Conservation (phyloP, 768 basidiomycete genomes). For the Pisolithus tinctorius region DNA sequence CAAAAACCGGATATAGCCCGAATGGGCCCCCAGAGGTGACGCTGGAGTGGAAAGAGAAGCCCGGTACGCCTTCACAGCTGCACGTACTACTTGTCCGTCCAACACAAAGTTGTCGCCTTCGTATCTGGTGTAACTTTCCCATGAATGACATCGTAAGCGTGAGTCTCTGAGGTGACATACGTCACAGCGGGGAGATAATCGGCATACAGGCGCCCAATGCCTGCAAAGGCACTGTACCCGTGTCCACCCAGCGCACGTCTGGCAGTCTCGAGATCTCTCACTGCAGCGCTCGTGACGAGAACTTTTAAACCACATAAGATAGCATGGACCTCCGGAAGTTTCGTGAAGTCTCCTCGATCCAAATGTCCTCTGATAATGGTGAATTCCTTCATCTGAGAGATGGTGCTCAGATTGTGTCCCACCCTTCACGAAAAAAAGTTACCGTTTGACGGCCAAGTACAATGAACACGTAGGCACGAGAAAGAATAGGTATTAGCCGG, state of each 20-base stretch:
- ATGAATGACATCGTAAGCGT: neutral
- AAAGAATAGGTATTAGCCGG: conserved; percentile 64
- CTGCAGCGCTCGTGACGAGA: conserved; percentile 43
- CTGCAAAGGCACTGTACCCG: conserved; percentile 64
- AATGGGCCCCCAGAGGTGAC: conserved; percentile 10
- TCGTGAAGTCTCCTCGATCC: conserved; percentile 48
- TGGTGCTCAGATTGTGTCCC: neutral
- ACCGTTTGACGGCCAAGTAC: conserved; percentile 56
- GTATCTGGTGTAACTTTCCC: conserved; percentile 34
- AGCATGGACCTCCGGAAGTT: conserved; percentile 69
- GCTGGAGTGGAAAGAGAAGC: conserved; percentile 31
- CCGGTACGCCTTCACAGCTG: conserved; percentile 55
- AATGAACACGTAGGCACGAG: conserved; percentile 64
- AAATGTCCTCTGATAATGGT: conserved; percentile 42
- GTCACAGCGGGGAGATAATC: conserved; percentile 61
- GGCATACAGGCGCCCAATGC: conserved; percentile 58
- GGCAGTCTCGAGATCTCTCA: conserved; percentile 57
- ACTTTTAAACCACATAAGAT: conserved; percentile 65
- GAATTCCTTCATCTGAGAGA: conserved; percentile 42
- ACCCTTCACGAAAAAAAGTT: conserved; percentile 9
- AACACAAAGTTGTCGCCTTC: conserved; percentile 80
- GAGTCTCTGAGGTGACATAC: conserved; percentile 28
- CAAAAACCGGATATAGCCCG: conserved; percentile 51
- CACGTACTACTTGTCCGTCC: conserved; percentile 66
- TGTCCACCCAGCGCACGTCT: conserved; percentile 73